phyloP scores from a whole-genome alignment of 352 stramenopile species.

The Blastocystis sp. region DNA sequence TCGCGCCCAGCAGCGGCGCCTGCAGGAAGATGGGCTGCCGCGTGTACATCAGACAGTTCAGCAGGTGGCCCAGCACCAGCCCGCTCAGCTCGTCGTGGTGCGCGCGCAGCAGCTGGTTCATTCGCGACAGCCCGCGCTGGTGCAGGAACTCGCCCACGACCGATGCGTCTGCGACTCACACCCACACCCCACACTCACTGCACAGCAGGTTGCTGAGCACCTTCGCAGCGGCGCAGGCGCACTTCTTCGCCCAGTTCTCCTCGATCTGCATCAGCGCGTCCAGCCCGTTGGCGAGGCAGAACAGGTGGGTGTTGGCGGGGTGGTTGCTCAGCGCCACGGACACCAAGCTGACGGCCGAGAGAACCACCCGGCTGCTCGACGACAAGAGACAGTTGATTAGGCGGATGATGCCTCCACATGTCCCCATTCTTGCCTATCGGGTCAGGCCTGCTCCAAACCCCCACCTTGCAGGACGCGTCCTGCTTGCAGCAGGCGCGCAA shows the following conservation, averaged over 20 bases:
- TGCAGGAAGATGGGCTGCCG: constrained; percentile 15
- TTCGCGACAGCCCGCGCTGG: constrained; percentile 7
- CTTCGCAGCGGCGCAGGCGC: constrained; percentile 16
- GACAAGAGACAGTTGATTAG: constrained; percentile 50
- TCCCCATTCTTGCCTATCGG: neutral
- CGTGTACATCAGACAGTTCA: constrained; percentile 49
- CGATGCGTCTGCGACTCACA: neutral
- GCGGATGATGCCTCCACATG: constrained; percentile 24
- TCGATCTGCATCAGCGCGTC: constrained; percentile 63
- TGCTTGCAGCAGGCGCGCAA: constrained; percentile 3
- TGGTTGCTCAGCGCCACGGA: neutral
- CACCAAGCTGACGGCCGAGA: neutral
- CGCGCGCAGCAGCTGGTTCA: constrained; percentile 10
- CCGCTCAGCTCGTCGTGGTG: constrained; percentile 20
- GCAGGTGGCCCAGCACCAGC: constrained; percentile 22
- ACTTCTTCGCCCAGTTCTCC: constrained; percentile 22
- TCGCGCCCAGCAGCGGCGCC: constrained; percentile 8
- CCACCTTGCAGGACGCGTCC: constrained; percentile 25
- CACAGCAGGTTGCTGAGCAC: constrained; percentile 30
- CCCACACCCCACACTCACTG: neutral
- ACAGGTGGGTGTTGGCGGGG: constrained; percentile 28
- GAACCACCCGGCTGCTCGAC: neutral
- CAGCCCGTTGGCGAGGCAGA: constrained; percentile 29
- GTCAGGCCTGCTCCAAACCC: neutral
- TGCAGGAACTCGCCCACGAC: constrained; percentile 54